Evolutionary conservation across 2,329 filamentous ascomycete species (phyloP), one percentile per base, ranked within the genome.

Genomic region (Diaporthe vexans): DNA sequence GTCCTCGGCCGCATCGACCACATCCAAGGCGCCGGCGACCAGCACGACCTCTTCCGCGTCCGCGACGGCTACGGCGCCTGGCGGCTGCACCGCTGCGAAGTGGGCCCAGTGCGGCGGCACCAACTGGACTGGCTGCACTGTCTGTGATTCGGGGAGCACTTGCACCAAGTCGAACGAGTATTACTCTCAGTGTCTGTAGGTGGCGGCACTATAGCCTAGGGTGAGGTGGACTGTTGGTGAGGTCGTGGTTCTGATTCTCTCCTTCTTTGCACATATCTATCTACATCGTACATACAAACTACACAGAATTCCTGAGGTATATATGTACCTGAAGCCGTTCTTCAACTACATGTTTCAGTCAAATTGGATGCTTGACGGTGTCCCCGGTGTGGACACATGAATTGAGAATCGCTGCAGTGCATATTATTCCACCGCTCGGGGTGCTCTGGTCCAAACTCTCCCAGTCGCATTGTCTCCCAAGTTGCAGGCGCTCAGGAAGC

Each of bases 121-220:
- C 6, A 69, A 56, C 65, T 75, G 72, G 72, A 56, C 58, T 1
- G 74, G 75, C 17, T 76, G 70, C 35, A 71, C 54, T 0, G 54
- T 35, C 6, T 75, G 74, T 29, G 67, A 54, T 11, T 57, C 74
- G 1, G 72, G 74, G 10, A 71, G 61, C 24, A 74, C 67, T n/a
- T 75, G 74, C 52, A 74, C 67, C 1, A 71, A 70, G 33, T 58
- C 48, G 9, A 75, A 75, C 46, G 65, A 70, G 29, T 75, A 74
- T 17, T 75, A 75, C n/a, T 75, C 71, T 43, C 72, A 74, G 67
- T 74, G 67, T 21, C 29, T 74, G 54, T 74, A 69, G 37, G 29
- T 9, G n/a, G 6, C 26, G 26, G 3, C 8, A 13, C 10, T 15
- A 40, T 17, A 11, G 7, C 7, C 17, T 5, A 13, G 59, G 71